Conservation (phyloP, 768 basidiomycete species). For the Stropharia rugosoannulata region DNA sequence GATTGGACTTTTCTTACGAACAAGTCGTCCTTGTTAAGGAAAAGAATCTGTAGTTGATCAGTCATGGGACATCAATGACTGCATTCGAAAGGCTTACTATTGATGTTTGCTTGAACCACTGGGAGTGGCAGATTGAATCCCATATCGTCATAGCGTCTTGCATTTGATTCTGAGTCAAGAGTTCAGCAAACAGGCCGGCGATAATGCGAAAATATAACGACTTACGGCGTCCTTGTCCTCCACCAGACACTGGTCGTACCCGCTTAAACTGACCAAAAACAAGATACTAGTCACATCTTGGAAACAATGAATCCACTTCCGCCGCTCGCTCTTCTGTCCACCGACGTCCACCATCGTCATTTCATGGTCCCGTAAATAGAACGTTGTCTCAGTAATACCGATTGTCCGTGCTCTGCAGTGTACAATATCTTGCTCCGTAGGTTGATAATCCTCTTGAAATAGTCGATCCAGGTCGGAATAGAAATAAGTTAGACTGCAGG, state of each 20-base stretch:
- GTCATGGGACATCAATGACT: not conserved
- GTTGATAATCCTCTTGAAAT: slow-evolving; percentile 70
- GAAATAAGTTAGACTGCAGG: slow-evolving; percentile 66
- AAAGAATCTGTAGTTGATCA: slow-evolving; percentile 64
- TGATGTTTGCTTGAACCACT: slow-evolving; percentile 94
- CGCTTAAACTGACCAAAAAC: slow-evolving; percentile 88
- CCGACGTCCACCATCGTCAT: slow-evolving; percentile 94
- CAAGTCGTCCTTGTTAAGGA: slow-evolving; percentile 95
- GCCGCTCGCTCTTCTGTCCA: slow-evolving; percentile 89
- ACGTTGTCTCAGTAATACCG: slow-evolving; percentile 88
- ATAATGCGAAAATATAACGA: slow-evolving; percentile 11
- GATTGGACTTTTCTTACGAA: slow-evolving; percentile 79
- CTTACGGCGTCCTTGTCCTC: slow-evolving; percentile 89
- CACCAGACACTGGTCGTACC: slow-evolving; percentile 92
- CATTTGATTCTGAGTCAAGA: slow-evolving; percentile 85
- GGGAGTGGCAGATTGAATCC: slow-evolving; percentile 97
- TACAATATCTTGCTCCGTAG: slow-evolving; percentile 86
- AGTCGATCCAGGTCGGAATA: slow-evolving; percentile 77
- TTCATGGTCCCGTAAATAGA: slow-evolving; percentile 74
- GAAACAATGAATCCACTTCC: slow-evolving; percentile 96
- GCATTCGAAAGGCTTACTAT: slow-evolving; percentile 53
- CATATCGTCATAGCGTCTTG: slow-evolving; percentile 98
- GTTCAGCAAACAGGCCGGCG: not conserved
- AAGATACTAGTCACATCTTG: slow-evolving; percentile 93
- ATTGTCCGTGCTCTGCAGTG: slow-evolving; percentile 85